These are phyloP conservation scores for Colletotrichum chlorophyti DNA, from an alignment of 2,329 filamentous ascomycete species.

Conservation along the genomic window DNA sequence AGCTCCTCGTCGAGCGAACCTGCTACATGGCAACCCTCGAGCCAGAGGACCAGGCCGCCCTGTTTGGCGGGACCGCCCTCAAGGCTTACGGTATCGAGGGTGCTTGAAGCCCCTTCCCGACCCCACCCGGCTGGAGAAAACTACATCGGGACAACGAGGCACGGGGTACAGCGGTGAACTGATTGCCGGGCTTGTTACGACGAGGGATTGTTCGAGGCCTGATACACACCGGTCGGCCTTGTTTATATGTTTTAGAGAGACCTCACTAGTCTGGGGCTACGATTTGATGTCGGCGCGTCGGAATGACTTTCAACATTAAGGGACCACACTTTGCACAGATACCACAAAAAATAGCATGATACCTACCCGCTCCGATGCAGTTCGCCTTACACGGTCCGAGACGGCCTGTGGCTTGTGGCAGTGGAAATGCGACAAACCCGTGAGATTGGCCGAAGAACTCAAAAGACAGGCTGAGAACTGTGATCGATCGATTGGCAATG, in stretches of 20 bases:
- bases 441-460: too few species aligned
- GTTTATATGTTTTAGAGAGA: neutral
- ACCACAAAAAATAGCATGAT: slow-evolving; percentile 25
- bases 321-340: slow-evolving; percentile 18
- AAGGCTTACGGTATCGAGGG: slow-evolving; percentile 65
- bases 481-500: too few species aligned
- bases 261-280: neutral
- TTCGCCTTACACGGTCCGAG: too few species aligned
- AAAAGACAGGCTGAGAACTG: too few species aligned
- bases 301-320: neutral
- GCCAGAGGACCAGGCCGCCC: slow-evolving; percentile 65
- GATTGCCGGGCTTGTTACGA: too few species aligned
- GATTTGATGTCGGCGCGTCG: slow-evolving; percentile 5
- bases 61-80: slow-evolving; percentile 77
- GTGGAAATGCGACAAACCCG: too few species aligned
- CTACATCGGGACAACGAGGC: too few species aligned
- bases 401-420: too few species aligned
- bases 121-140: too few species aligned
- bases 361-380: neutral
- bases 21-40: slow-evolving; percentile 68
- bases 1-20: slow-evolving; percentile 70
- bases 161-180: neutral
- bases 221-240: too few species aligned
- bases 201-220: too few species aligned
- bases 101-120: too few species aligned